Conservation (phyloP, 768 basidiomycete species). For the Phlebiopsis gigantea region DNA sequence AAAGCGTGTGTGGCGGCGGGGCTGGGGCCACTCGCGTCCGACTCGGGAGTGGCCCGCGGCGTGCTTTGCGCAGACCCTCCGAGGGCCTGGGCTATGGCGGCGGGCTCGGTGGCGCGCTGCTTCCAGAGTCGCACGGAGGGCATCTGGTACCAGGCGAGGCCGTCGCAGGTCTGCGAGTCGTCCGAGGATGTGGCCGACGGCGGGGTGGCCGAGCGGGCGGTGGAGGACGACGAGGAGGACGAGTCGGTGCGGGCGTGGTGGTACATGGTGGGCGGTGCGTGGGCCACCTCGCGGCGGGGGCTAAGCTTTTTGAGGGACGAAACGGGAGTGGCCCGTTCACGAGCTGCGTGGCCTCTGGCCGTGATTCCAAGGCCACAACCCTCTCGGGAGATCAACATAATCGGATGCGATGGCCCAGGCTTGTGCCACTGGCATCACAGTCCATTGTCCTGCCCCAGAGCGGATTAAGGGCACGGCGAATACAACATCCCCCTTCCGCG, state of each 20-base stretch:
- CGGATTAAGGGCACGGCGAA: background rate
- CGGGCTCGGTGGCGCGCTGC: background rate
- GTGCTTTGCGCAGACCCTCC: background rate
- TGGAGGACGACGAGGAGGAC: background rate
- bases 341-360: background rate
- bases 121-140: background rate
- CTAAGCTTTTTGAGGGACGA: background rate
- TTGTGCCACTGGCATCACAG: background rate
- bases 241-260: constrained; percentile 1
- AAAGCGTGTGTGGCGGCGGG: background rate
- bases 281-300: background rate
- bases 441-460: background rate
- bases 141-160: constrained; percentile 3
- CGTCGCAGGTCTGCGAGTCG: background rate
- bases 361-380: background rate
- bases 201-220: background rate
- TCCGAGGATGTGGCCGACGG: background rate
- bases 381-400: constrained; percentile 3
- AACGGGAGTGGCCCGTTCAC: background rate
- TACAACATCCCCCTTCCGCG: background rate
- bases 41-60: background rate
- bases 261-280: background rate
- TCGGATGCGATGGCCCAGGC: constrained; percentile 4
- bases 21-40: background rate
- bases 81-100: background rate